Evolutionary conservation across 2,329 filamentous ascomycete genomes (phyloP), one percentile per base, ranked within the genome.

Genomic region (Apiospora koreana): DNA sequence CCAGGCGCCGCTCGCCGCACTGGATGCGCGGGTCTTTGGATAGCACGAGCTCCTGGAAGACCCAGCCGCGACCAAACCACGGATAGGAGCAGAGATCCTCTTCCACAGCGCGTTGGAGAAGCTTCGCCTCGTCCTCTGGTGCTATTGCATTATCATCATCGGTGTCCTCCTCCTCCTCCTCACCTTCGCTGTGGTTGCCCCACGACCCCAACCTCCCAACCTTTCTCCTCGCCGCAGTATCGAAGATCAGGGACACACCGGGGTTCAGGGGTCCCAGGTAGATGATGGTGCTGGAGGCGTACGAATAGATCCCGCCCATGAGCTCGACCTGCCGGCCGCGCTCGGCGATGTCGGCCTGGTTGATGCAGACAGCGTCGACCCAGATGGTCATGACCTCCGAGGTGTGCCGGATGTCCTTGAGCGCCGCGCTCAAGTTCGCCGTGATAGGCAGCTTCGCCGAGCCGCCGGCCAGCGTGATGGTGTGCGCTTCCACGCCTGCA

Each of bases 291-390:
- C 38, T 16, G 4, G 25, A 10, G 10, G 71, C 69, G 2, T 43
- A 18, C 5, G 31, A 25, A 18, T 73, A 73, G 45, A 73, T 72
- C 0, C 67, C 23, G 9, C 62, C 41, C 72, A 72, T 72, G 1
- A 68, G 35, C 8, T 45, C 23, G 10, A 72, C 71, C 16, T 70
- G 72, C 8, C n/a, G n/a, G 9, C 5, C 31, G 12, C 42, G 65
- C 35, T 73, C 72, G 6, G 41, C 9, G 2, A 6, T 0, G 25
- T 73, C 18, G 18, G 25, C 21, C 64, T 73, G 72, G 58, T 73
- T 66, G 31, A 73, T 70, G 28, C 72, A 73, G 18, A 72, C 48
- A 1, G 72, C 72, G 54, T 73, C 72, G 0, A 72, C 54, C 72
- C 71, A 73, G 2, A 72, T 31, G 2, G 23, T 45, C 25, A 68